A percentile compares a stretch with the other conserved stretches of the same genome.
phyloP scores from a whole-genome alignment of 1,139 yeast species.

The Blastobotrys elegans region DNA sequence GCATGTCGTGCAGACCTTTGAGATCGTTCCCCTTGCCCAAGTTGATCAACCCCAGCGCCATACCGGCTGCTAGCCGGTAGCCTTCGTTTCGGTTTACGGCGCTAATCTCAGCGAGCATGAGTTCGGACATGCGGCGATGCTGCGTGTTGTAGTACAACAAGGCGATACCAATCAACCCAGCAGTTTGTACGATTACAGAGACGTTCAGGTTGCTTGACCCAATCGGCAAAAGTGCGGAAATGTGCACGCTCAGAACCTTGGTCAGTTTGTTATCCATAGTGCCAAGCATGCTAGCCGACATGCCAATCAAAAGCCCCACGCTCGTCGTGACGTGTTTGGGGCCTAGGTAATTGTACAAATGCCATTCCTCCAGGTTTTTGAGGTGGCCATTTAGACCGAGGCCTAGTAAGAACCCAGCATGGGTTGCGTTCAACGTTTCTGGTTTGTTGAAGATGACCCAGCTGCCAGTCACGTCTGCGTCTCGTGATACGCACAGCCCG shows the following conservation, averaged over 20 bases:
- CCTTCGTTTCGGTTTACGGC: constrained; percentile 50
- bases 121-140: constrained; percentile 84
- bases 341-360: constrained; percentile 85
- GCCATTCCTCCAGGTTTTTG: constrained; percentile 88
- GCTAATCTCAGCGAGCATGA: constrained; percentile 43
- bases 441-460: constrained; percentile 92
- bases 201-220: constrained; percentile 92
- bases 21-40: constrained; percentile 69
- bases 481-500: constrained; percentile 70
- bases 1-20: constrained; percentile 61
- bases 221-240: constrained; percentile 82
- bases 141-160: constrained; percentile 71
- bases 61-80: constrained; percentile 82
- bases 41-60: constrained; percentile 83
- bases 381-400: constrained; percentile 89
- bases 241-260: constrained; percentile 88
- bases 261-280: constrained; percentile 84
- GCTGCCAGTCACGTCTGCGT: constrained; percentile 71
- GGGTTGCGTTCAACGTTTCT: constrained; percentile 64
- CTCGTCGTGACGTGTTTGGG: constrained; percentile 85
- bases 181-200: constrained; percentile 77
- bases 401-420: constrained; percentile 93
- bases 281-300: constrained; percentile 85
- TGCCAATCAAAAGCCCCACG: constrained; percentile 81
- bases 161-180: constrained; percentile 89